A percentile compares a stretch with the other conserved stretches of the same genome.
phyloP scores from a whole-genome alignment of 2,329 filamentous ascomycete genomes.

The Colletotrichum siamense region DNA sequence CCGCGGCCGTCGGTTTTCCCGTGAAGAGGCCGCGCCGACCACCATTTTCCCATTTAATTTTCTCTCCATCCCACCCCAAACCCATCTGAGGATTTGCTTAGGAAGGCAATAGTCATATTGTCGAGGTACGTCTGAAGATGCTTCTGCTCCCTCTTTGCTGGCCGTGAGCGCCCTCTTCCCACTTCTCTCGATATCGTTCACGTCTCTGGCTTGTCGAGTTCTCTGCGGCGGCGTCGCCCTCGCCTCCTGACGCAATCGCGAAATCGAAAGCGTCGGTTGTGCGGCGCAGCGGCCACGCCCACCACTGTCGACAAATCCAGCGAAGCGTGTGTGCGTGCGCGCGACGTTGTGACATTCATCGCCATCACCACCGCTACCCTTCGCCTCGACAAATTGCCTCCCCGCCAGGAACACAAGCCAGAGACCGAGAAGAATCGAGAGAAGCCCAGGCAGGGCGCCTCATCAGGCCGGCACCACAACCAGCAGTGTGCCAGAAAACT shows the following conservation, averaged over 20 bases:
- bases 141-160: constrained; percentile 32
- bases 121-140: constrained; percentile 68
- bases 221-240: background rate
- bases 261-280: constrained; percentile 3
- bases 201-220: constrained; percentile 17
- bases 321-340: background rate
- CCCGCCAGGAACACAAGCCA: background rate
- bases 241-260: constrained; percentile 3
- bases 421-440: background rate
- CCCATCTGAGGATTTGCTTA: constrained; percentile 66
- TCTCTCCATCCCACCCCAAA: constrained; percentile 32
- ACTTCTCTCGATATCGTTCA: background rate
- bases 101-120: constrained; percentile 66
- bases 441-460: background rate
- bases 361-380: background rate
- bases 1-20: background rate
- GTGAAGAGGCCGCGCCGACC: background rate
- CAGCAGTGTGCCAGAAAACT: constrained; percentile 31
- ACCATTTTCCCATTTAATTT: constrained; percentile 24
- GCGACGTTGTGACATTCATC: background rate
- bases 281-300: background rate
- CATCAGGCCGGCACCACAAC: background rate
- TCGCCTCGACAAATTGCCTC: background rate
- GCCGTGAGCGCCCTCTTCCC: constrained; percentile 18
- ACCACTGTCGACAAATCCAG: background rate